phyloP scores from a whole-genome alignment of 768 basidiomycete genomes.

The Collybiopsis luxurians region DNA sequence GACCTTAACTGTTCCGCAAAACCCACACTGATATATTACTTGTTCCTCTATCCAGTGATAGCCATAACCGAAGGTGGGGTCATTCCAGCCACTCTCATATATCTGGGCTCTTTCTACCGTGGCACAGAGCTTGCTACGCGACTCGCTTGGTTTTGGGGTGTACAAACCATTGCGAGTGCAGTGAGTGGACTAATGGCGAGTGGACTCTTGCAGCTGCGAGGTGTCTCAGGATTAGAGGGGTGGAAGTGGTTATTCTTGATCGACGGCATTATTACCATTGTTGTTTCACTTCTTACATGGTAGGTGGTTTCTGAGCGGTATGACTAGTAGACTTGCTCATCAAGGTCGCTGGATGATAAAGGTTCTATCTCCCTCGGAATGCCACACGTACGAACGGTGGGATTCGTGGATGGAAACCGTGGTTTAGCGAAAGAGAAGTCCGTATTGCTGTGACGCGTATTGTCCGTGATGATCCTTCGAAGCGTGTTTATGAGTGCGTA shows the following conservation, averaged over 20 bases:
- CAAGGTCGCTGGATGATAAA: too few relatives aligned
- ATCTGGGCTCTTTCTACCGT: slow-evolving; percentile 41
- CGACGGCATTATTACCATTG: slow-evolving; percentile 35
- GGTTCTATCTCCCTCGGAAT: slow-evolving; percentile 35
- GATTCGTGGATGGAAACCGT: slow-evolving; percentile 29
- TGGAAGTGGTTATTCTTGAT: slow-evolving; percentile 40
- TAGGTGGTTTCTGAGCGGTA: slow-evolving; percentile 8
- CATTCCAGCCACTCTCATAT: slow-evolving; percentile 38
- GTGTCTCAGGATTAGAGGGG: slow-evolving; percentile 31
- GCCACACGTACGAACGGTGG: slow-evolving; percentile 27
- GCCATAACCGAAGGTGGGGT: slow-evolving; percentile 41
- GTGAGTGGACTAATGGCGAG: slow-evolving; percentile 40
- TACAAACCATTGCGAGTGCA: slow-evolving; percentile 35
- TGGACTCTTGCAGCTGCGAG: slow-evolving; percentile 34
- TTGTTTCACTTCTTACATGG: slow-evolving; percentile 31
- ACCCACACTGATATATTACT: background rate
- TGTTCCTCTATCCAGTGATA: slow-evolving; percentile 25
- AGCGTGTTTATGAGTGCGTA: slow-evolving; percentile 34
- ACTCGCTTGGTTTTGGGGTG: slow-evolving; percentile 42
- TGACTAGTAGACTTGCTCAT: background rate
- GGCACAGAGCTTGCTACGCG: slow-evolving; percentile 40
- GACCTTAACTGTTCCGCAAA: background rate
- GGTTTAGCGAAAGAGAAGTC: slow-evolving; percentile 32
- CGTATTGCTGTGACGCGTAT: slow-evolving; percentile 35
- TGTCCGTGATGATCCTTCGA: slow-evolving; percentile 35